Base-by-base conservation (phyloP, 768 basidiomycete genomes). In the Podaxis rugospora region DNA sequence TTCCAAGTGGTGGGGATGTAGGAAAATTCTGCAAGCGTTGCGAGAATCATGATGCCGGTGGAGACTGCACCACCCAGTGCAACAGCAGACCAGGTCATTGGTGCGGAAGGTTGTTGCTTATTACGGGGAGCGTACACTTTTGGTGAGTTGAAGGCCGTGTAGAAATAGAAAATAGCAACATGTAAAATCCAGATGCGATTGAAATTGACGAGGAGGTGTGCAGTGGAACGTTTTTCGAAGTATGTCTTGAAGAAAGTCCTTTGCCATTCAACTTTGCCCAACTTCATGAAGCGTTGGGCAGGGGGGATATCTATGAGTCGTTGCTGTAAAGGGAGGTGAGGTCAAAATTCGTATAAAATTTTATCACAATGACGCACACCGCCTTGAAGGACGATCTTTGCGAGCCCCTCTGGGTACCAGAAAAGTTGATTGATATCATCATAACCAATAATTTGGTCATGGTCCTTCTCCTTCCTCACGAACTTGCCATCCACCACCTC, bases 1-100 rank as follows among this genome's bases (percentile, higher is more conserved):
- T 97, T 94, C 97, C 97, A 98, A 7, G 93, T 98, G 3, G 95
- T 97, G 23, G 96, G 96, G 66, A 98, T 96, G 79, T 96, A 97
- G 56, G 89, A 87, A 72, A 95, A 98, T 74, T 99, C 97, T 65
- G 93, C 92, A 27, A 96, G 70, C 23, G 96, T 98, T 44, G 95
- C 97, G 57, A 83, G 73, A 62, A 98, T 88, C 95, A 96, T 96
- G 80, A 99, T 97, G 59, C 85, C 52, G 6, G 94, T 94, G 13
- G 96, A 87, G 57, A 98, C 94, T 7, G 90, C 93, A 55, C 97
- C 97, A 55, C 97, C 97, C n/a, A 99, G 83, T 14, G 94, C 97
- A 13, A 89, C 87, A 37, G 93, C 93, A 23, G 93, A 94, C 94
- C 93, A 98, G 2, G 88, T 88, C 94, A 98, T 95, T 10, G 91